Conservation (phyloP, 2,329 filamentous ascomycete species). For the Fusarium palustre region DNA sequence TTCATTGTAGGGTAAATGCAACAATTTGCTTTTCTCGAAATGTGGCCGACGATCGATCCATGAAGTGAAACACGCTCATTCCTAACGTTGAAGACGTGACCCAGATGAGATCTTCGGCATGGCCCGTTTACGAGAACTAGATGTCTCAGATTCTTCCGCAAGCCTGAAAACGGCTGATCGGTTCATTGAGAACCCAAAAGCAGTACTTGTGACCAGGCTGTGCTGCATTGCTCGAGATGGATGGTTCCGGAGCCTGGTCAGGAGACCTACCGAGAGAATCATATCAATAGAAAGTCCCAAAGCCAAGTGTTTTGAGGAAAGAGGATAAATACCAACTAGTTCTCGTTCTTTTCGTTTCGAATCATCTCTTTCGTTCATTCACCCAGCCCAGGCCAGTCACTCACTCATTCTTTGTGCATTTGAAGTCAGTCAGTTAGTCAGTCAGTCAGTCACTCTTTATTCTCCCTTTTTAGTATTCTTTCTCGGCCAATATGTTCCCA, state of each 20-base stretch:
- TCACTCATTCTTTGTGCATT: slow-evolving; percentile 27
- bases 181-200: not conserved
- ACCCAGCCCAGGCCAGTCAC: not conserved
- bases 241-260: slow-evolving; percentile 18
- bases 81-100: not conserved
- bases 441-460: slow-evolving; percentile 22
- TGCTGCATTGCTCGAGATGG: not conserved
- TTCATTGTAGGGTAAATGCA: not conserved
- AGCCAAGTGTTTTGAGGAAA: not conserved
- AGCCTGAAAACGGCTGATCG: slow-evolving; percentile 9
- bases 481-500: slow-evolving; percentile 12
- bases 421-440: slow-evolving; percentile 25
- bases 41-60: not conserved
- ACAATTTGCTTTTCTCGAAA: not conserved
- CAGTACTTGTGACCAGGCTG: not conserved
- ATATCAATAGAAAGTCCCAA: slow-evolving; percentile 3
- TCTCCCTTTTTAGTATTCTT: slow-evolving; percentile 24
- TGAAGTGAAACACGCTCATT: slow-evolving; percentile 24
- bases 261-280: not conserved
- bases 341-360: not conserved
- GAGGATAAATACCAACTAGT: slow-evolving; percentile 21
- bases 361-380: not conserved
- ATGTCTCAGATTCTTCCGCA: slow-evolving; percentile 10
- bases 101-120: not conserved
- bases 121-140: not conserved